These are phyloP conservation scores for Ochetophila trinervis DNA, from an alignment of 306 rosid species.

Conservation along the genomic window DNA sequence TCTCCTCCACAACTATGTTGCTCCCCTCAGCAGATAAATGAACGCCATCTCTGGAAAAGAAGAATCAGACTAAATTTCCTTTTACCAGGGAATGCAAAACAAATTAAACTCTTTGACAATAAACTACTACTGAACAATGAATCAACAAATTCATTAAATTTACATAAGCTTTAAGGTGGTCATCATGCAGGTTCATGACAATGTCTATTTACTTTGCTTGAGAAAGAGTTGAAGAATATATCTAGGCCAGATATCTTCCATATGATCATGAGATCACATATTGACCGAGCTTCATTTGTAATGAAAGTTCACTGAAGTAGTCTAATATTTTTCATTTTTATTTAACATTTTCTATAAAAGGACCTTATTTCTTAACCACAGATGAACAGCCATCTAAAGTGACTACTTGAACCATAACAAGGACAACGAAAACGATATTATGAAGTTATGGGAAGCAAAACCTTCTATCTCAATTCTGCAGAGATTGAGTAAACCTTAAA, in stretches of 20 bases:
- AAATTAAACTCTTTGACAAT: neutral
- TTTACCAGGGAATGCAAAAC: neutral
- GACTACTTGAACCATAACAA: too few species aligned
- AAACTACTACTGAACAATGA: neutral
- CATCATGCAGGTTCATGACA: neutral
- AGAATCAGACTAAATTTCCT: neutral
- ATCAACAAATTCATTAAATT: neutral
- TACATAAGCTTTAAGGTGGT: neutral
- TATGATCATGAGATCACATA: neutral
- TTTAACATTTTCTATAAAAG: too few species aligned
- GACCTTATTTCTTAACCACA: too few species aligned
- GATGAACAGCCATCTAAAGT: too few species aligned
- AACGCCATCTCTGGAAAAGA: constrained; percentile 66
- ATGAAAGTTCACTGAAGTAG: neutral
- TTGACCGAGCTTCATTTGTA: neutral
- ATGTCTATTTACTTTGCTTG: neutral
- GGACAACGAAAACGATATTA: neutral
- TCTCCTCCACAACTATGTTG: constrained; percentile 77
- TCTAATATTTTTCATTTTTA: too few species aligned
- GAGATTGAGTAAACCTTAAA: too few species aligned
- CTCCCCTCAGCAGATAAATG: constrained; percentile 93
- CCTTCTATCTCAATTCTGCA: too few species aligned
- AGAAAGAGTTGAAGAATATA: neutral
- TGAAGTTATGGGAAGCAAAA: too few species aligned
- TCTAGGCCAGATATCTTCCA: neutral